Percentiles rank a stretch among this genome's conserved stretches.
These are phyloP conservation scores for Ceriops tagal DNA, from an alignment of 345 rosid genomes.

Conservation along the genomic window DNA sequence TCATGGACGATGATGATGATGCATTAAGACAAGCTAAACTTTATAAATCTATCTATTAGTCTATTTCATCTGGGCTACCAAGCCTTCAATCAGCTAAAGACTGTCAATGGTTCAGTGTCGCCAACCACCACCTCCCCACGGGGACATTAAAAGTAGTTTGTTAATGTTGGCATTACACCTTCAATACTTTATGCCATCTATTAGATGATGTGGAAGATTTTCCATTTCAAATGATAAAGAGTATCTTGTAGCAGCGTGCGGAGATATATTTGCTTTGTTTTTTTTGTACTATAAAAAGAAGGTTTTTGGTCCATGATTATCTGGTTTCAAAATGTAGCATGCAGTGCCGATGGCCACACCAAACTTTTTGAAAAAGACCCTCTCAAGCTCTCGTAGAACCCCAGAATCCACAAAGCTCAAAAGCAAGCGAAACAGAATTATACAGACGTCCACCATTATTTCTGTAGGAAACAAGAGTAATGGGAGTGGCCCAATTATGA, in stretches of 20 bases:
- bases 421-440: conserved; percentile 11
- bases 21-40: conserved; percentile 21
- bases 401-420: conserved; percentile 12
- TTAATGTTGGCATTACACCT: conserved; percentile 4
- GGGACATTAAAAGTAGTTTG: conserved; percentile 3
- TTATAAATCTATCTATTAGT: conserved; percentile 7
- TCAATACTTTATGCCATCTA: conserved; percentile 2
- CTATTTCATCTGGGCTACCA: conserved; percentile 11
- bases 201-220: conserved; percentile 5
- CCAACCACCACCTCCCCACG: conserved; percentile 22
- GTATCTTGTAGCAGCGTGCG: background rate
- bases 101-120: conserved; percentile 24
- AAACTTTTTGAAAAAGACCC: conserved; percentile 20
- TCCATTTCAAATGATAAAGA: conserved; percentile 1
- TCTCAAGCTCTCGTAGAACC: conserved; percentile 8
- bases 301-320: conserved; percentile 24
- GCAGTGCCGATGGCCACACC: conserved; percentile 14
- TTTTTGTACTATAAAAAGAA: conserved; percentile 16
- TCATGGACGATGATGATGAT: background rate
- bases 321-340: conserved; percentile 18
- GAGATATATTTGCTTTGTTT: background rate
- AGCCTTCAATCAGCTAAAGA: conserved; percentile 9
- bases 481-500: conserved; percentile 44
- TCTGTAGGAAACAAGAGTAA: conserved; percentile 30
- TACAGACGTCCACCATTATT: conserved; percentile 11